Base-by-base conservation (phyloP, 2,329 filamentous ascomycete species). In the Aspergillus melleus region DNA sequence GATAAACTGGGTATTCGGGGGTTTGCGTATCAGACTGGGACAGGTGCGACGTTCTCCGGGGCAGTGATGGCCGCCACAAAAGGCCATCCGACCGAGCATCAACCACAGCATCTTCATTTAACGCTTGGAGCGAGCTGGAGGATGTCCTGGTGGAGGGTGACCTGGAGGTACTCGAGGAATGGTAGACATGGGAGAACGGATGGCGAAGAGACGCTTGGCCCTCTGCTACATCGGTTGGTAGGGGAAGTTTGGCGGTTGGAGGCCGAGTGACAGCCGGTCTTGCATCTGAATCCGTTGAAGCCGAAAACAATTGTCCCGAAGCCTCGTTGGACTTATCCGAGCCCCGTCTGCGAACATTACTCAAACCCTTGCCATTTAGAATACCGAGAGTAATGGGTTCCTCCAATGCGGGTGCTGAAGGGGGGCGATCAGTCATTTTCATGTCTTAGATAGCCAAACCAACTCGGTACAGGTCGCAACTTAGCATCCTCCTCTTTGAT, bases 1-100 rank as follows among this genome's bases (percentile, higher is more conserved):
- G 80, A 61, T 81, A 82, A 20, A 77, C 74, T 3, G 80, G 79
- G 46, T 77, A 74, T 50, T 80, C 76, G 52, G 64, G 47, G 11
- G 69, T 52, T 54, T 54, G 59, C 29, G 58, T 52, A 54, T 74
- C 66, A 6, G 67, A 70, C 22, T 70, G 71, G 36, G 68, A 49
- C n/a, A 62, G 49, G 16, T 64, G 70, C n/a, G 74, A 72, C 20
- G 67, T 60, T 59, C 70, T 67, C 52, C 70, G 68, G 36, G 62
- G 58, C 22, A 68, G 49, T n/a, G 70, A 62, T 26, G 52, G 66
- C 10, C 72, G 69, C 49, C 65, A 58, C 29, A 63, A 60, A 30
- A 62, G 42, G 52, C 66, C 64, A 58, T 76, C 74, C 50, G 72
- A 72, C 53, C 73, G 72, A 55, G 67, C 70, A 67, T 75, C 74